A percentile compares a stretch with the other conserved stretches of the same genome.
Conservation (phyloP, 768 basidiomycete genomes). For the Collybiopsis confluens region DNA sequence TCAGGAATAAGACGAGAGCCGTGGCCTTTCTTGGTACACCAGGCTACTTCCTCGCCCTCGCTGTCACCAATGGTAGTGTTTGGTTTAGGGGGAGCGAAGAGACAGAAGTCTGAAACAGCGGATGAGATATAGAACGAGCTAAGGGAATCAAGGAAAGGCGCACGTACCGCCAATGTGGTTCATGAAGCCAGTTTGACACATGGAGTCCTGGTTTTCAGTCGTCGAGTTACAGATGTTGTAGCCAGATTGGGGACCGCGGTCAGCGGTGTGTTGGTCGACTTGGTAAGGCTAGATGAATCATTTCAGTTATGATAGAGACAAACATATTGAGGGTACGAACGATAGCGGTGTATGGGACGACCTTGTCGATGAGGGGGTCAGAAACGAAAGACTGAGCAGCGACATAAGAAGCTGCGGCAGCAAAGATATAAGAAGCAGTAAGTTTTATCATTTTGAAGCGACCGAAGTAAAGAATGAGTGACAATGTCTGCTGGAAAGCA, state of each 20-base stretch:
- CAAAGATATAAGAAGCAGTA: background rate
- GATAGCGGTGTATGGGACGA: slow-evolving; percentile 9
- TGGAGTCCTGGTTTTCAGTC: slow-evolving; percentile 53
- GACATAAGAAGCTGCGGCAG: slow-evolving; percentile 7
- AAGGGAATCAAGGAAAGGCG: background rate
- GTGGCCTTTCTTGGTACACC: slow-evolving; percentile 60
- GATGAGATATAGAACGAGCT: background rate
- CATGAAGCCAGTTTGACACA: slow-evolving; percentile 59
- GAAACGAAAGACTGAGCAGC: slow-evolving; percentile 10
- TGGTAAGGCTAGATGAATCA: slow-evolving; percentile 37
- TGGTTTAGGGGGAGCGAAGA: slow-evolving; percentile 47
- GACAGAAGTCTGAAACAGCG: slow-evolving; percentile 45
- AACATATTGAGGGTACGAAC: too few relatives aligned
- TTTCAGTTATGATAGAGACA: background rate
- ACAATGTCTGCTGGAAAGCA: too few relatives aligned
- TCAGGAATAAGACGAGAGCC: slow-evolving; percentile 62
- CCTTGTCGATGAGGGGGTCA: slow-evolving; percentile 9
- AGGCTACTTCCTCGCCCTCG: slow-evolving; percentile 61
- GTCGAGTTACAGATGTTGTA: slow-evolving; percentile 69
- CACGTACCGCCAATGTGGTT: slow-evolving; percentile 51
- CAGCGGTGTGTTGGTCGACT: slow-evolving; percentile 30
- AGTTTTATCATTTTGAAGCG: slow-evolving; percentile 2
- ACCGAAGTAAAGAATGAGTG: too few relatives aligned
- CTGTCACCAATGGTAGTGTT: slow-evolving; percentile 52
- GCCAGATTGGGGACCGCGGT: slow-evolving; percentile 42